Evolutionary conservation across 192 early-diverging fungal species (phyloP), one percentile per base, ranked within the genome.

Genomic region (Backusella parvicylindrica): DNA sequence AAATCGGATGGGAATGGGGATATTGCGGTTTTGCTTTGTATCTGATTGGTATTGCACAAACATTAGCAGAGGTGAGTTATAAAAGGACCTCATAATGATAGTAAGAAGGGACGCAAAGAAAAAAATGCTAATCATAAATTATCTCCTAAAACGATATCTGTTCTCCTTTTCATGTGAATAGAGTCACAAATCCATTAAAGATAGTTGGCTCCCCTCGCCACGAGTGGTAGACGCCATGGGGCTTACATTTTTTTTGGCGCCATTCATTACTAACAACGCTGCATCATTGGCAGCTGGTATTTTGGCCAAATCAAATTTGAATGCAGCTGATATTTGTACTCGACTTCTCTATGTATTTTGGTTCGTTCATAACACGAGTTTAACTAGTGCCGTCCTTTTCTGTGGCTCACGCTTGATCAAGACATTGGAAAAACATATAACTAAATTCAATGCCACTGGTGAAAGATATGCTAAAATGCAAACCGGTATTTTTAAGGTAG

Each of bases 11-110:
- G 77, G 68, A 78, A 43, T 74, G 33, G 35, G 77, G 77, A 0
- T 78, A 70, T 66, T 41, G 33, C 15, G 77, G 63, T 1, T 78
- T 71, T 64, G 67, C 72, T 21, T 43, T 78, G 3, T 78, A 78
- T 43, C 37, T 74, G 13, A 36, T 78, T 38, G 77, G 77, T 31
- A 78, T 78, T 74, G 77, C 77, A 21, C 77, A 78, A 67, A 78
- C 77, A 33, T 49, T 78, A 28, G 64, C 77, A 56, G 77, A 73
- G 28, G 77, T 78, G 70, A 35, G 43, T 40, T 64, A 31, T 60
- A 60, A 60, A 21, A 56, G 11, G 28, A 13, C 21, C 3, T 3
- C 1, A 60, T 12, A 60, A 12, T 13, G 28, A 11, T 1, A 60
- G 28, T 12, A 26, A 26, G 21, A 28, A 23, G 23, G 7, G n/a